Percentiles rank a stretch among this genome's conserved stretches.
phyloP scores from a whole-genome alignment of 75 land plant genomes.

The Chamaecyparis obtusa region DNA sequence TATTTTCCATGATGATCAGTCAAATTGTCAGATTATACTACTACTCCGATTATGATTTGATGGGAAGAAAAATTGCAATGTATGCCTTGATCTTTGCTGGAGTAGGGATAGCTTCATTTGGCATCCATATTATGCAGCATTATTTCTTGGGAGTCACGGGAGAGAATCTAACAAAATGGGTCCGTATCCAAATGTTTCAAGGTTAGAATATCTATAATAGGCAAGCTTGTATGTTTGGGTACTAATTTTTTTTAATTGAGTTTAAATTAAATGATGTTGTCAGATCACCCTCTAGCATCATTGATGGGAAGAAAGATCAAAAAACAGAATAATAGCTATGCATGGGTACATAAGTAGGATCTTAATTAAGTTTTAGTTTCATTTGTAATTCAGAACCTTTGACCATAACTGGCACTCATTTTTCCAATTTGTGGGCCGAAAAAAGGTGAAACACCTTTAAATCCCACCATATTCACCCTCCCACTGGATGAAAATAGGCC shows the following conservation, averaged over 20 bases:
- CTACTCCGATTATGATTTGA: conserved; percentile 3
- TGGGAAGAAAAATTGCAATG: conserved; percentile 13
- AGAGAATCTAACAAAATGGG: conserved; percentile 35
- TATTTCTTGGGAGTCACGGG: conserved; percentile 32
- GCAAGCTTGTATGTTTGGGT: neutral
- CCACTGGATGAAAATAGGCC: neutral
- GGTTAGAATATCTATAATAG: conserved; percentile 10
- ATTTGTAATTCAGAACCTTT: neutral
- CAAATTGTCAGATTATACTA: conserved; percentile 20
- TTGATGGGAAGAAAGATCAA: neutral
- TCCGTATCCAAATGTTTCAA: conserved; percentile 33
- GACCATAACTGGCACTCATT: neutral
- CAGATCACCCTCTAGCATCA: neutral
- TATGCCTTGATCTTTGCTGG: conserved; percentile 19
- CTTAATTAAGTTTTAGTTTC: neutral
- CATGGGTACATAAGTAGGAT: neutral
- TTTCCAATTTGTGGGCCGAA: neutral
- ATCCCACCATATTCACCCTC: neutral
- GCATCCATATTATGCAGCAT: conserved; percentile 18
- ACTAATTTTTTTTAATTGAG: neutral
- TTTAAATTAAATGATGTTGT: neutral
- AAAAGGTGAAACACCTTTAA: neutral
- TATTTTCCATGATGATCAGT: conserved; percentile 22
- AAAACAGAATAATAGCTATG: neutral
- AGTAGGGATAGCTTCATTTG: neutral